Base-by-base conservation (phyloP, 2,329 filamentous ascomycete genomes). In the Fusarium praegraminearum region DNA sequence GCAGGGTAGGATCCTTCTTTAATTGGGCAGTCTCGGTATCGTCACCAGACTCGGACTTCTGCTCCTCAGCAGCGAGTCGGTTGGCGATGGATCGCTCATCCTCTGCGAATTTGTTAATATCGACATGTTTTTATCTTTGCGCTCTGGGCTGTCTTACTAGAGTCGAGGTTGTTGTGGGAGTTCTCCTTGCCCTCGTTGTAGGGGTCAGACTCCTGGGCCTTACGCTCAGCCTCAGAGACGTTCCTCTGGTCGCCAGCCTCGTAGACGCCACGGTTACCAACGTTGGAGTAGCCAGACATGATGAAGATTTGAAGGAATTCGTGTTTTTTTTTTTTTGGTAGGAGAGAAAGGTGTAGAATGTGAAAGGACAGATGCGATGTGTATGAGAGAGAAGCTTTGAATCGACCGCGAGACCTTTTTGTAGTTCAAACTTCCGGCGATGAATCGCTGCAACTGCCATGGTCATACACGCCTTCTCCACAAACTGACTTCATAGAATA, bases 241-340 rank as follows among this genome's bases (percentile, higher is more conserved):
- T 89, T 93, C 74, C 87, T 86, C 84, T 96, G 92, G 81, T 96
- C 92, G 62, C 89, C 90, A 60, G 86, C 90, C 82, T 94, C 91
- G 82, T 96, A 94, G 78, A 93, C 81, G 65, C 80, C 78, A 68
- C 81, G 75, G 78, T 83, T 85, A 72, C 92, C 93, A 77, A 95
- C 91, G 77, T 84, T 91, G 61, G 91, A 92, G 65, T 82, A 75
- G 67, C 77, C 78, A 62, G 78, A 76, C 79, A 80, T 81, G 61
- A 38, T 77, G 59, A 49, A 51, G 11, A 20, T 64, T 22, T 51
- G 18, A 28, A 30, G 15, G 18, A 8, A 22, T 32, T 38, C 44
- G 46, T 44, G 44, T 28, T 32, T 61, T 53, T 47, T 53, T 28
- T 32, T 61, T 53, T 47, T 53, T 43, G 4, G 15, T 55, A 40